Conservation (phyloP, 2,329 filamentous ascomycete species). For the Rugonectria rugulosa region DNA sequence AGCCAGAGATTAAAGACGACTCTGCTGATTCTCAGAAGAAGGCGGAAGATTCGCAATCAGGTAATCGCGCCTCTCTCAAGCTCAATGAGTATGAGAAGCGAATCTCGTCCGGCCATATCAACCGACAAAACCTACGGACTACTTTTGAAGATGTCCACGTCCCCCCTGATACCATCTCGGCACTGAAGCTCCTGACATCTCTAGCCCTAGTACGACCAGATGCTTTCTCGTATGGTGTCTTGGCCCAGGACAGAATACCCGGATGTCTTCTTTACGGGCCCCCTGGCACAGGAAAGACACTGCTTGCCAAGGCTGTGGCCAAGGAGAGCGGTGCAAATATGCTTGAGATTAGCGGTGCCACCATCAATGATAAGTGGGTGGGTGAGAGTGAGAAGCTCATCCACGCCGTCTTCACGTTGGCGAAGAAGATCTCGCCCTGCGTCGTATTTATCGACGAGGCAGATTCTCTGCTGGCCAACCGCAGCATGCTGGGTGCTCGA, state of each 20-base stretch:
- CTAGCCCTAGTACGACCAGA: slow-evolving; percentile 88
- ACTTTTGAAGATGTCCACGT: slow-evolving; percentile 90
- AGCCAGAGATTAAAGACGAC: slow-evolving; percentile 31
- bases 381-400: slow-evolving; percentile 98
- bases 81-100: slow-evolving; percentile 83
- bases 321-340: slow-evolving; percentile 73
- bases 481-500: slow-evolving; percentile 70
- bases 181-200: slow-evolving; percentile 87
- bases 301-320: slow-evolving; percentile 73
- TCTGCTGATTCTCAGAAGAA: slow-evolving; percentile 38
- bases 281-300: slow-evolving; percentile 79
- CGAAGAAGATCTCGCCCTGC: slow-evolving; percentile 89
- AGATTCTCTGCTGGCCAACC: slow-evolving; percentile 86
- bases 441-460: slow-evolving; percentile 98
- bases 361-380: slow-evolving; percentile 95
- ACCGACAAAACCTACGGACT: slow-evolving; percentile 81
- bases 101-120: slow-evolving; percentile 81
- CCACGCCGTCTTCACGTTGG: slow-evolving; percentile 87
- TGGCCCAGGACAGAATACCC: slow-evolving; percentile 89
- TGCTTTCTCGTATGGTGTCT: slow-evolving; percentile 94
- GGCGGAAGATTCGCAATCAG: slow-evolving; percentile 41
- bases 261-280: slow-evolving; percentile 89
- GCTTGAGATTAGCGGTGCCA: slow-evolving; percentile 90
- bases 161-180: slow-evolving; percentile 81
- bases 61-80: slow-evolving; percentile 44